Evolutionary conservation across 768 basidiomycete species (phyloP), one percentile per base, ranked within the genome.

Genomic region (Sporobolomyces roseus): DNA sequence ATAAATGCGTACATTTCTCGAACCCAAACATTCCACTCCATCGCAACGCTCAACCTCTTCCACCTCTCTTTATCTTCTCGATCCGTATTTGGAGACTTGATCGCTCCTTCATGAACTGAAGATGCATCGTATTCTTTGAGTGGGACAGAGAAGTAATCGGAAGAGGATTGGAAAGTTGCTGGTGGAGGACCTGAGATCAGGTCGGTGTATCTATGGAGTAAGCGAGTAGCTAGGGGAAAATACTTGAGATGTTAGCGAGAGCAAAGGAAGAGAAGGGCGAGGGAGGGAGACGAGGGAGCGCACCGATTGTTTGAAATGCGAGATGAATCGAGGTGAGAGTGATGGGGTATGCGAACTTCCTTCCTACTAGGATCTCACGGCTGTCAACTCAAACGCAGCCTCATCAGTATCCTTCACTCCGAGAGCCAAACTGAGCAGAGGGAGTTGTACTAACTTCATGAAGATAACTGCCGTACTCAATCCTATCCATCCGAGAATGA

Each of bases 341-440:
- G 72, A 96, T 90, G 30, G 93, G 93, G 81, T 82, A 93, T 75
- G 85, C 84, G 82, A 97, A 97, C 68, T 86, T 79, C 76, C 89
- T 85, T 51, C 84, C 71, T 52, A 75, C 66, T 56, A 78, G 77
- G 72, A 80, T 70, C 16, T 50, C 27, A 16, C 68, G 68, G 38
- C 62, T 60, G 33, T 21, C 3, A 5, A 1, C 4, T 19, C 30
- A 45, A 25, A 43, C 63, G 51, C 50, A 52, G 50, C 30, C 50
- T 52, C 21, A 7, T 14, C 43, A 23, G 21, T 61, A 4, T 12
- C 27, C 2, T 14, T 21, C n/a, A 7, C 1, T 27, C 4, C 41
- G 36, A 3, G 38, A 23, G 30, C 10, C 29, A 32, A 49, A 13
- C 21, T 1, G 7, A 21, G 52, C 9, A 54, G 38, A 4, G 38